Base-by-base conservation (phyloP, 441 rosid species). In the Lagerstroemia fauriei region DNA sequence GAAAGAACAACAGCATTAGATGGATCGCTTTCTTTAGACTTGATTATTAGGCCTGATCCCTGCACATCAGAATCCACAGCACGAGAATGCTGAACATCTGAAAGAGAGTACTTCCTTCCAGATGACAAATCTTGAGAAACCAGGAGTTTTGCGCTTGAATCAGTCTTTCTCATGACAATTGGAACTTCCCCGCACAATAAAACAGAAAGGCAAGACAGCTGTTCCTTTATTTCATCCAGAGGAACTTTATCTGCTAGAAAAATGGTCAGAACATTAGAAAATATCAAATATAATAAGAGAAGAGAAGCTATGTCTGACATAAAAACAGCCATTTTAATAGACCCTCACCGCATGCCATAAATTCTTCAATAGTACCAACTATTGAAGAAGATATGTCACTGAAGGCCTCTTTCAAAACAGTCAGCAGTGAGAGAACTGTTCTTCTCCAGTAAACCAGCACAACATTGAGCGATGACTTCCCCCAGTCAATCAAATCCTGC, bases 401-500 rank as follows among this genome's bases (percentile, higher is more conserved):
- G 84, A 89, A 88, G 73, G 87, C 86, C 34, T 75, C 91, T 85
- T 91, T 91, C 70, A 95, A 86, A 83, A 89, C 76, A 84, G 87
- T 89, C 85, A 97, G 85, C 85, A 93, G 48, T 84, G 93, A 91
- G 73, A 80, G 87, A 81, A 93, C 85, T 74, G 98, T 88, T 84
- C 93, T 92, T 89, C 88, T 97, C 99, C 99, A 97, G 80, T 97
- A 95, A 32, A 93, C 93, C 85, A 91, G 78, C 69, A 97, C 86
- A 80, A 95, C 99, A 86, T 92, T 94, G 81, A 93, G 98, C 80
- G 93, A 90, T 68, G 99, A 97, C 87, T 91, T 92, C 69, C 97
- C 99, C 99, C 99, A 97, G 66, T 93, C 96, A 83, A 92, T 87
- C 88, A 97, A 91, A 90, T 93, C 97, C 90, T 90, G 92, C 83